phyloP scores from a whole-genome alignment of 2,329 filamentous ascomycete genomes.

The Xylaria sp. region DNA sequence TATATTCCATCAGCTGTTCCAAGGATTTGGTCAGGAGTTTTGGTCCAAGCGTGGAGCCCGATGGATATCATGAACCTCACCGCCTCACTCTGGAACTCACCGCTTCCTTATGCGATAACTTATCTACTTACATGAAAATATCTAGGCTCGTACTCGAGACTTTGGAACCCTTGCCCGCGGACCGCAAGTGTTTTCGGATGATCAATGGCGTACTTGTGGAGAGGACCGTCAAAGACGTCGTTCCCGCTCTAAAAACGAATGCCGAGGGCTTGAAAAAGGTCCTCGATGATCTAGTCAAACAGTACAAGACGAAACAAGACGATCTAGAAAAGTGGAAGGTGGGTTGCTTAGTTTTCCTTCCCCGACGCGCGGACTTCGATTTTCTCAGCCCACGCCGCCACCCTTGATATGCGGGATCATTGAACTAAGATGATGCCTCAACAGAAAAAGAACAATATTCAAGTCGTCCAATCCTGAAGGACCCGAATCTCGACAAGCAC shows the following conservation, averaged over 20 bases:
- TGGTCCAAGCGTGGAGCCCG: slow-evolving; percentile 37
- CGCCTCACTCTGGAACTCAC: slow-evolving; percentile 51
- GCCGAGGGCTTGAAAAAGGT: slow-evolving; percentile 94
- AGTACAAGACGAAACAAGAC: slow-evolving; percentile 93
- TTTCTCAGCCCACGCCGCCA: slow-evolving; percentile 32
- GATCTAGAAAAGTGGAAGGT: slow-evolving; percentile 99
- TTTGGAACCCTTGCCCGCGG: slow-evolving; percentile 79
- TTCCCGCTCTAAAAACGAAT: slow-evolving; percentile 91
- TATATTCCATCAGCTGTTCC: slow-evolving; percentile 33
- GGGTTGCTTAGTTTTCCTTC: slow-evolving; percentile 37
- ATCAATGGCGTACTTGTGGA: slow-evolving; percentile 97
- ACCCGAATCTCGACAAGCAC: slow-evolving; percentile 33
- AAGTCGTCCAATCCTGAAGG: slow-evolving; percentile 79
- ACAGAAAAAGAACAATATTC: slow-evolving; percentile 90
- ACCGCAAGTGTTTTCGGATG: slow-evolving; percentile 98
- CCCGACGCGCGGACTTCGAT: slow-evolving; percentile 21
- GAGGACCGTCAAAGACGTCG: slow-evolving; percentile 90
- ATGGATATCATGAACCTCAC: slow-evolving; percentile 46
- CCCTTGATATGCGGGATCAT: slow-evolving; percentile 21
- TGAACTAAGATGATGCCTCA: slow-evolving; percentile 41
- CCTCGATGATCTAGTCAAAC: slow-evolving; percentile 91
- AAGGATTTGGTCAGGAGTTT: slow-evolving; percentile 30
- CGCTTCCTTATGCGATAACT: slow-evolving; percentile 46
- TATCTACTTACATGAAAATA: slow-evolving; percentile 43
- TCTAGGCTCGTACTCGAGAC: slow-evolving; percentile 92